These are phyloP conservation scores for Suhomyces terraborum DNA, from an alignment of 1,139 yeast genomes.

Conservation along the genomic window DNA sequence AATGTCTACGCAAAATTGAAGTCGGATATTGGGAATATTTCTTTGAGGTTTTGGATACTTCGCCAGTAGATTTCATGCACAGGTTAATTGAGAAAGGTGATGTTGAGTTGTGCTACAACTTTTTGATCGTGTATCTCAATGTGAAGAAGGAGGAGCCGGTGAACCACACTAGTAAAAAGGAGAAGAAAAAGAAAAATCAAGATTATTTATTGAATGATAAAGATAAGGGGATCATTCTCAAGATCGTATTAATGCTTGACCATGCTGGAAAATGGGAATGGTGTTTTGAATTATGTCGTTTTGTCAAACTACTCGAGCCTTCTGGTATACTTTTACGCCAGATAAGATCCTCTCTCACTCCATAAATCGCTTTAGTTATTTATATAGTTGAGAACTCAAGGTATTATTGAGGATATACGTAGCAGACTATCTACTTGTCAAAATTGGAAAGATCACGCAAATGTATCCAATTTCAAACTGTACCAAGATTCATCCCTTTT, in stretches of 20 bases:
- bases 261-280: constrained; percentile 43
- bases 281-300: constrained; percentile 50
- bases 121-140: constrained; percentile 44
- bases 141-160: constrained; percentile 34
- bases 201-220: constrained; percentile 24
- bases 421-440: too few relatives aligned
- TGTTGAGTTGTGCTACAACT: constrained; percentile 46
- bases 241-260: constrained; percentile 39
- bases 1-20: constrained; percentile 48
- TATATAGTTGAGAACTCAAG: too few relatives aligned
- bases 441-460: too few relatives aligned
- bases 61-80: constrained; percentile 44
- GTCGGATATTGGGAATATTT: constrained; percentile 43
- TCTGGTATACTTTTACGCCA: constrained; percentile 31
- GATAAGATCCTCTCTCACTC: constrained; percentile 7
- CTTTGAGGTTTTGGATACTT: constrained; percentile 35
- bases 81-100: constrained; percentile 35
- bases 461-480: too few relatives aligned
- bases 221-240: constrained; percentile 37
- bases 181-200: constrained; percentile 1
- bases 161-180: constrained; percentile 4
- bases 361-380: not conserved
- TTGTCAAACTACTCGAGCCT: constrained; percentile 46
- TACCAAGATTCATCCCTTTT: too few relatives aligned
- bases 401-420: too few relatives aligned